Base-by-base conservation (phyloP, 1,139 yeast genomes). In the Candida sojae region DNA sequence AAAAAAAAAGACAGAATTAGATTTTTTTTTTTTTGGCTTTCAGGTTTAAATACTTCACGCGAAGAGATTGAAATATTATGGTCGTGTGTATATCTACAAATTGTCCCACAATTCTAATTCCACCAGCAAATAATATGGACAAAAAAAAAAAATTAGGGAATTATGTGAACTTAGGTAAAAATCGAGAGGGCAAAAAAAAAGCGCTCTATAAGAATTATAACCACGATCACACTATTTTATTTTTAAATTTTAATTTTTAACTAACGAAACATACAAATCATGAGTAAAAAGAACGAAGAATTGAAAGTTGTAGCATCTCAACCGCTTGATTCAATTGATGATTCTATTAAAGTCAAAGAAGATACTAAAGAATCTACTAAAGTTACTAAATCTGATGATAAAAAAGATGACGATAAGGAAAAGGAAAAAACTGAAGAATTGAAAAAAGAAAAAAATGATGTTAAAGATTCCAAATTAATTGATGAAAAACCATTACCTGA, bases 231-330 rank as follows among this genome's bases (percentile, higher is more conserved):
- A 17, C 21, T 17, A 17, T 33, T n/a, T 8, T 12, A 13, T 33
- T 17, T 17, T 34, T 25, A 9, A 17, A n/a, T 12, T 25, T 6
- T 34, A 13, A 12, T 34, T 7, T 7, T 13, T 4, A 17, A 10
- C 26, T 7, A 17, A 26, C 29, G 12, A 17, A 11, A 35, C 11
- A 35, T n/a, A 35, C 28, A 13, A 34, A 29, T 21, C 31, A 53
- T 55, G 57, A 43, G 49, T 34, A 58, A 60, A 48, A 63, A 64
- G 44, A 45, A 48, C 41, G 63, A 66, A 46, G 59, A 59, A 48
- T 68, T 73, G 53, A 59, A 62, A 13, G 68, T 70, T 2, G 75
- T 67, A 5, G 53, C 74, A 30, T 57, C 60, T 40, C 76, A 71
- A 42, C 78, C 78, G 11, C 66, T 71, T 31, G 66, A 62, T 2